Evolutionary conservation across 805 yeast species (phyloP).

Genomic region (Saccharomyces kudriavzevii): DNA sequence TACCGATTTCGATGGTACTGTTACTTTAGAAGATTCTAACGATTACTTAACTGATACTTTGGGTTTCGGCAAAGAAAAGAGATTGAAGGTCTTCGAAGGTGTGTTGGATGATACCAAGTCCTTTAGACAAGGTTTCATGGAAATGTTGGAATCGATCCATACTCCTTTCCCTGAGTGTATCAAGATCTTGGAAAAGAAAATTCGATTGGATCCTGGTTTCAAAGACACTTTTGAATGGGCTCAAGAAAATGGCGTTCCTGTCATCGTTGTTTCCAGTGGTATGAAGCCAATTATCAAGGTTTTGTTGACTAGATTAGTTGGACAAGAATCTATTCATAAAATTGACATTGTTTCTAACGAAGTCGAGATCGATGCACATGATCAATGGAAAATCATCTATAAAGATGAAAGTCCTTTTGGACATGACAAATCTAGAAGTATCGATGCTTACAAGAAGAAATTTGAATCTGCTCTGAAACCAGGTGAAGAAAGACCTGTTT

Average conservation of each 20-base stretch:
- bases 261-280: constrained; percentile 84
- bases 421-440: constrained; percentile 86
- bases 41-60: constrained; percentile 81
- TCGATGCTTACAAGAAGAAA: constrained; percentile 37
- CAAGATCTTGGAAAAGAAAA: constrained; percentile 52
- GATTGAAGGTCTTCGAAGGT: constrained; percentile 60
- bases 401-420: constrained; percentile 85
- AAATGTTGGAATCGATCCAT: constrained; percentile 73
- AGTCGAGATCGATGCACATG: constrained; percentile 47
- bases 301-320: constrained; percentile 64
- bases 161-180: constrained; percentile 79
- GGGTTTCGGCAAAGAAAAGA: constrained; percentile 71
- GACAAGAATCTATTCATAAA: constrained; percentile 60
- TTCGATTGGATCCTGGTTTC: constrained; percentile 87
- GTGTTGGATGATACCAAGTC: constrained; percentile 60
- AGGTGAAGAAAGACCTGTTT: constrained; percentile 44
- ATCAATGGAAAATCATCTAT: constrained; percentile 76
- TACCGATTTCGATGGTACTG: constrained; percentile 98
- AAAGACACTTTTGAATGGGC: constrained; percentile 76
- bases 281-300: constrained; percentile 88
- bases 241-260: constrained; percentile 59
- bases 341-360: constrained; percentile 80
- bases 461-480: constrained; percentile 24
- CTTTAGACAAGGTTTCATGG: constrained; percentile 75
- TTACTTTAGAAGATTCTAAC: constrained; percentile 89